Evolutionary conservation across 2,329 filamentous ascomycete species (phyloP).

Genomic region (Colletotrichum abscissum): DNA sequence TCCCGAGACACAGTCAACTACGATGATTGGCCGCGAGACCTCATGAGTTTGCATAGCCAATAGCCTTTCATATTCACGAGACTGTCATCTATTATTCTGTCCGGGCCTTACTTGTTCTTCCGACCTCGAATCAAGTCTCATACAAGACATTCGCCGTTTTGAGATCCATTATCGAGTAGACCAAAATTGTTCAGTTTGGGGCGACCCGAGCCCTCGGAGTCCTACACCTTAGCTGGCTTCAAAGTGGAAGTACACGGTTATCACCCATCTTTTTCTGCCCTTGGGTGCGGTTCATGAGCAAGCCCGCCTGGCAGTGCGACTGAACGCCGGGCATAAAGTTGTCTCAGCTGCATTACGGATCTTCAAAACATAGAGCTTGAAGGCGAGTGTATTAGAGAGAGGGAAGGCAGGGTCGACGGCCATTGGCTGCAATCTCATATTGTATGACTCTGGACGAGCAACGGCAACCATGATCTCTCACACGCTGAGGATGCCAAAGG

Average conservation of each 20-base stretch:
- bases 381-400: not conserved
- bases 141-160: not conserved
- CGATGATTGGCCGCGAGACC: not conserved
- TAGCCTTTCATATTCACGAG: not conserved
- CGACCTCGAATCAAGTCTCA: not conserved
- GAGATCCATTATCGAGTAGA: not conserved
- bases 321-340: not conserved
- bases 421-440: too few relatives aligned
- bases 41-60: conserved; percentile 1
- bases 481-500: conserved; percentile 37
- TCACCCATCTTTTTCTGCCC: not conserved
- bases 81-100: not conserved
- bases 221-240: not conserved
- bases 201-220: not conserved
- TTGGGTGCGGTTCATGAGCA: not conserved
- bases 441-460: not conserved
- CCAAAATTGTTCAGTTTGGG: not conserved
- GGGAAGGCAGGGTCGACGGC: not conserved
- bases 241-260: not conserved
- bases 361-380: not conserved
- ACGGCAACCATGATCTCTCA: conserved; percentile 6
- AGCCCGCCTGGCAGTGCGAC: not conserved
- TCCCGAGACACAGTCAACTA: not conserved
- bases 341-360: not conserved
- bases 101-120: not conserved